Evolutionary conservation across 441 rosid species (phyloP), one percentile per base, ranked within the genome.

Genomic region (Breynia disticha): DNA sequence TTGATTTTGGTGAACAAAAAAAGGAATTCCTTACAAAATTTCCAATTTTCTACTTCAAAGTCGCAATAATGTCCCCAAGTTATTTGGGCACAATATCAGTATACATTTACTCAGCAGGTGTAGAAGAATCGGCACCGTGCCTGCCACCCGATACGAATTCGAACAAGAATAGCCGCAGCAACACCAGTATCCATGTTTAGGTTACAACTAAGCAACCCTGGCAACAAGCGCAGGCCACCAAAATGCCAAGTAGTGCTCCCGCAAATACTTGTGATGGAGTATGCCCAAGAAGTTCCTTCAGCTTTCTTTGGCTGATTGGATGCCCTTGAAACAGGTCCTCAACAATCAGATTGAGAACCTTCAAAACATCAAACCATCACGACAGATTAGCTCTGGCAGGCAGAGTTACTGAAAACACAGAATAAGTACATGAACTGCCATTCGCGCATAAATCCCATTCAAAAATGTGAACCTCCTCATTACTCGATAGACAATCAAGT

Each of bases 291-390:
- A 87, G 76, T 66, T 90, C 97, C 75, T 87, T 84, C 50, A 90
- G 91, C 76, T 90, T 87, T 69, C 91, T 79, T 68, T 87, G 81
- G 64, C 97, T 84, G 38, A 90, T 83, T 4, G 96, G 95, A 69
- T 90, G 97, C 58, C 96, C 96, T 75, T 90, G 82, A 65, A 90
- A 90, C 69, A 90, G 63, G 64, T 84, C 95, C 72, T 76, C 91
- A 37, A 90, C 80, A 45, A 90, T 90, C 86, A 87, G 63, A 70
- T 86, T 84, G 19, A 89, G 88, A 59, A 89, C 93, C 97, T 86
- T 55, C 16, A 46, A n/a, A n/a, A 10, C 48, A 12, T 7, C 12
- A 35, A 11, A 48, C 38, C 17, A 17, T 7, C 46, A 52, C 28
- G 3, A 18, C 13, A 47, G 8, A 20, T 13, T 13, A 2, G 28